These are phyloP conservation scores for Ogataea minuta DNA, from an alignment of 805 yeast species.

Conservation along the genomic window DNA sequence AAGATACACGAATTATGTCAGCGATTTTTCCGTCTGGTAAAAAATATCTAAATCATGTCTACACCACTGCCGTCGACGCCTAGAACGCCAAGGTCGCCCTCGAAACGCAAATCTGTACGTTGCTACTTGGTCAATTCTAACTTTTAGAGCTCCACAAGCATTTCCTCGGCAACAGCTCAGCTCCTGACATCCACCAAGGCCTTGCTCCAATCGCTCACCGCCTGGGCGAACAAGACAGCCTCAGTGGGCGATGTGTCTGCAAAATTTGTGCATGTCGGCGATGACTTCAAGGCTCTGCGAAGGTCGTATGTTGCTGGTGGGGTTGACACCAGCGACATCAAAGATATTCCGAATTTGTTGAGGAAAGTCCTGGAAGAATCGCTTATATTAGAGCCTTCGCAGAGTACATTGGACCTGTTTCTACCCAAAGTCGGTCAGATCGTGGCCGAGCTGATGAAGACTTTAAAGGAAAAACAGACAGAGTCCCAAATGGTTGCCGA, in stretches of 20 bases:
- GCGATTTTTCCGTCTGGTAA: conserved; percentile 6
- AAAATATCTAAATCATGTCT: conserved; percentile 7
- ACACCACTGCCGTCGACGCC: conserved; percentile 7
- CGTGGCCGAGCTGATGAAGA: conserved; percentile 75
- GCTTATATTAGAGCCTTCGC: conserved; percentile 79
- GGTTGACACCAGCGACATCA: conserved; percentile 76
- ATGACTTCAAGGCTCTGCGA: conserved; percentile 85
- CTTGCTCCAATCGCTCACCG: conserved; percentile 77
- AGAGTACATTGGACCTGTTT: conserved; percentile 73
- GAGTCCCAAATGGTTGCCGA: conserved; percentile 28
- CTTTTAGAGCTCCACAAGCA: conserved; percentile 56
- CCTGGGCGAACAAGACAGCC: conserved; percentile 84
- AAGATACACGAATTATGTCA: conserved; percentile 1
- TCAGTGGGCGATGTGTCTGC: conserved; percentile 84
- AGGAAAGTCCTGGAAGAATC: conserved; percentile 84
- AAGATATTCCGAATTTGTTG: conserved; percentile 84
- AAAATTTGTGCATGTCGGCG: conserved; percentile 88
- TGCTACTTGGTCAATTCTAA: conserved; percentile 1
- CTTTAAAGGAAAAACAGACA: conserved; percentile 75
- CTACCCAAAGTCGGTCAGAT: conserved; percentile 84
- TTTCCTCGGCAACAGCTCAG: conserved; percentile 53
- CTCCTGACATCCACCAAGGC: conserved; percentile 86
- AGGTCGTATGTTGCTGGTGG: conserved; percentile 78
- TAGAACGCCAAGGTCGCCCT: conserved; percentile 12
- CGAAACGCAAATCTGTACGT: conserved; percentile 17